phyloP scores from a whole-genome alignment of 306 rosid genomes.

The Quercus dentata region DNA sequence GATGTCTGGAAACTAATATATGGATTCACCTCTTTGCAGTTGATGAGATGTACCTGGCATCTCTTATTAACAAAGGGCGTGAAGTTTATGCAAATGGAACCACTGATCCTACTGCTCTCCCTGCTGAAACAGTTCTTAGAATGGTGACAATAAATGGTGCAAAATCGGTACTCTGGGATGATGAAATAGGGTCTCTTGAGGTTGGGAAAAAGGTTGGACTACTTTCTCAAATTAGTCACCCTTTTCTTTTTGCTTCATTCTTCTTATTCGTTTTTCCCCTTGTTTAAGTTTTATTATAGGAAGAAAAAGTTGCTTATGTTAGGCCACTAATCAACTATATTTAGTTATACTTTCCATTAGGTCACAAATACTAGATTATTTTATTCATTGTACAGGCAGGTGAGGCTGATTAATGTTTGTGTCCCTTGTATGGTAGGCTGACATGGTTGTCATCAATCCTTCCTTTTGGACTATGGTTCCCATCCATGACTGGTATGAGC shows the following conservation, averaged over 20 bases:
- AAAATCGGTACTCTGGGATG: slow-evolving; percentile 73
- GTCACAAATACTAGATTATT: not conserved
- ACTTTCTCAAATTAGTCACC: slow-evolving; percentile 11
- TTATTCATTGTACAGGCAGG: not conserved
- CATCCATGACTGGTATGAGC: slow-evolving; percentile 67
- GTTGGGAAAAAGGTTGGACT: slow-evolving; percentile 81
- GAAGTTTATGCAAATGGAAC: slow-evolving; percentile 57
- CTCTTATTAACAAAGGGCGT: slow-evolving; percentile 83
- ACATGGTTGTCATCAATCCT: slow-evolving; percentile 73
- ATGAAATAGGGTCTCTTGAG: slow-evolving; percentile 84
- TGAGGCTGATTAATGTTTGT: slow-evolving; percentile 31
- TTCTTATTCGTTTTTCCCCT: not conserved
- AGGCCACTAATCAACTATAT: not conserved
- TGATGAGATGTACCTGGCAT: slow-evolving; percentile 89
- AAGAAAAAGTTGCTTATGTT: not conserved
- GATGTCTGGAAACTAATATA: slow-evolving; percentile 11
- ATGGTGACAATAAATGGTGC: slow-evolving; percentile 84
- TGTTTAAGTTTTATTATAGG: not conserved
- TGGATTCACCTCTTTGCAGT: slow-evolving; percentile 50
- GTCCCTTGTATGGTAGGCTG: slow-evolving; percentile 55
- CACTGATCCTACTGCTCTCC: slow-evolving; percentile 75
- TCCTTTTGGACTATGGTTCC: slow-evolving; percentile 78
- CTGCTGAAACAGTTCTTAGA: slow-evolving; percentile 64
- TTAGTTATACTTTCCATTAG: not conserved
- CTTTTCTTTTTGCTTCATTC: slow-evolving; percentile 12